These are phyloP conservation scores for Paraglomus brasilianum DNA, from an alignment of 192 early-diverging fungal genomes.

Conservation along the genomic window DNA sequence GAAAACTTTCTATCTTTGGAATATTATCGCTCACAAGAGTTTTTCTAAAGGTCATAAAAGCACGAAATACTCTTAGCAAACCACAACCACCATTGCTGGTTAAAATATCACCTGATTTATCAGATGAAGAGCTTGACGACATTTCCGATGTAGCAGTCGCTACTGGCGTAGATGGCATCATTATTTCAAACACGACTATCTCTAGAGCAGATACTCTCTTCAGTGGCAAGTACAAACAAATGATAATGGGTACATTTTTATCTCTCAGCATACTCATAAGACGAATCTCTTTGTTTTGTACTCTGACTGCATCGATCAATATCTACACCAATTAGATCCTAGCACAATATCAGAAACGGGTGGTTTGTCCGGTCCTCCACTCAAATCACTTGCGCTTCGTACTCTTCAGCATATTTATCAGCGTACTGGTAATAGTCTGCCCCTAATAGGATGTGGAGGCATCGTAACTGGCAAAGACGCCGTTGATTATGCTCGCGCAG, in stretches of 20 bases:
- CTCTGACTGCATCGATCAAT: neutral
- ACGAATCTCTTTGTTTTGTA: neutral
- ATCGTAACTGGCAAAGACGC: conserved; percentile 75
- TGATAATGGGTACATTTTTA: neutral
- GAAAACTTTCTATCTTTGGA: conserved; percentile 33
- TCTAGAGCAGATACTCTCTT: conserved; percentile 63
- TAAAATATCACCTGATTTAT: conserved; percentile 89
- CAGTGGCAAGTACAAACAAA: conserved; percentile 40
- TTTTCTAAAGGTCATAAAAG: conserved; percentile 9
- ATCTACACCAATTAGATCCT: conserved; percentile 25
- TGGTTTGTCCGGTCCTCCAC: conserved; percentile 79
- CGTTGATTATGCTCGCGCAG: conserved; percentile 76
- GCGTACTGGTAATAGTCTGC: conserved; percentile 70
- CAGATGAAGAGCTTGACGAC: conserved; percentile 68
- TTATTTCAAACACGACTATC: conserved; percentile 88
- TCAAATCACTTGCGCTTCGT: conserved; percentile 69
- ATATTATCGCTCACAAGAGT: neutral
- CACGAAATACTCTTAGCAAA: conserved; percentile 30
- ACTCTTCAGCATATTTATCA: conserved; percentile 73
- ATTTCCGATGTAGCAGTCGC: conserved; percentile 74
- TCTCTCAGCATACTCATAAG: neutral
- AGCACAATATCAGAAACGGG: conserved; percentile 59
- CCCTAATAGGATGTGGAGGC: conserved; percentile 89
- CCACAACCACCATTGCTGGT: conserved; percentile 72
- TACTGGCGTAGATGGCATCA: conserved; percentile 79